phyloP scores from a whole-genome alignment of 306 rosid genomes.

The Sesbania bispinosa region DNA sequence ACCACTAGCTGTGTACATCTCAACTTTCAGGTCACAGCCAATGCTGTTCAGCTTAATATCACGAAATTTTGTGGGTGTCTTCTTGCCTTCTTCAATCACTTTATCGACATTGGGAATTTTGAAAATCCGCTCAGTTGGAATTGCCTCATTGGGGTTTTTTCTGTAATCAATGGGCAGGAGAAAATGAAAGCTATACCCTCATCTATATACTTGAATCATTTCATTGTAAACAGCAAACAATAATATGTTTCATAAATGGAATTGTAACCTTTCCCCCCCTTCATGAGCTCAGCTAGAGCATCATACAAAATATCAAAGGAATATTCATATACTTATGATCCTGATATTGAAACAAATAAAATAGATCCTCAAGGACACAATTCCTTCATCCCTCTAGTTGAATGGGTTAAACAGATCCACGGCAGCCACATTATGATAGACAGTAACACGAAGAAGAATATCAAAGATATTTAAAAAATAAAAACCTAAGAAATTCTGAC shows the following conservation, averaged over 20 bases:
- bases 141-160: conserved; percentile 45
- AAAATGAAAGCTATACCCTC: not conserved
- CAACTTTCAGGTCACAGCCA: conserved; percentile 43
- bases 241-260: conserved; percentile 2
- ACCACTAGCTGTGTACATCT: conserved; percentile 75
- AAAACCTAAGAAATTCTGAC: not conserved
- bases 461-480: not conserved
- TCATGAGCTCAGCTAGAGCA: not conserved
- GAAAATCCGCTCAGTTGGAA: conserved; percentile 63
- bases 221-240: conserved; percentile 3
- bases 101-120: conserved; percentile 72
- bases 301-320: not conserved
- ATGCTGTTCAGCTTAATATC: conserved; percentile 56
- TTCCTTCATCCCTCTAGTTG: not conserved
- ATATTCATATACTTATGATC: not conserved
- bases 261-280: not conserved
- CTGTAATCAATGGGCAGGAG: conserved; percentile 45
- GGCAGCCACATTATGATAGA: not conserved
- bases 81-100: conserved; percentile 76
- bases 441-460: not conserved
- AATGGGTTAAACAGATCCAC: not conserved
- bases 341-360: not conserved
- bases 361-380: not conserved
- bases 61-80: conserved; percentile 55
- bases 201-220: not conserved